phyloP scores from a whole-genome alignment of 2,329 filamentous ascomycete genomes.

The Colletotrichum aenigma region DNA sequence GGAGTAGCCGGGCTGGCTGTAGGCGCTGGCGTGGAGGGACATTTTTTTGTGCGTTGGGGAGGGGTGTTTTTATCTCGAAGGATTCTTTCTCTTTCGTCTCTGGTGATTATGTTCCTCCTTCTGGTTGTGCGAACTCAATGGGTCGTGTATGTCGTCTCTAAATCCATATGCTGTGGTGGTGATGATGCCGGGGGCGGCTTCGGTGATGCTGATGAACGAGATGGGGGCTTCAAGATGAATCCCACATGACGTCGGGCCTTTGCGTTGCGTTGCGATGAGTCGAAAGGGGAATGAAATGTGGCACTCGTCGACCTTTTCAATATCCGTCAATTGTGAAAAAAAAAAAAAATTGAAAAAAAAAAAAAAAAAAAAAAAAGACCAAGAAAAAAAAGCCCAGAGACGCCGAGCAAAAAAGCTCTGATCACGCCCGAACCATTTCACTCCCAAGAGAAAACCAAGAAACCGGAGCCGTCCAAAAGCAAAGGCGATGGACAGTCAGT shows the following conservation, averaged over 20 bases:
- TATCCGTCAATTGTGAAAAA: too few relatives aligned
- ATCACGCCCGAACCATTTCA: not conserved
- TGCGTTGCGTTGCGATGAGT: not conserved
- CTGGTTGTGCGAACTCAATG: not conserved
- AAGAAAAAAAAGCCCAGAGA: conserved; percentile 1
- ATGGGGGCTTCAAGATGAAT: not conserved
- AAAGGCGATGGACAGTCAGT: not conserved
- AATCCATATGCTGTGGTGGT: not conserved
- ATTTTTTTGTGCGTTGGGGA: not conserved
- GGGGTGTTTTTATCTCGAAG: not conserved
- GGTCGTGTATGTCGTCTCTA: not conserved
- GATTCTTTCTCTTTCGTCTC: not conserved
- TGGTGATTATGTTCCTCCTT: not conserved
- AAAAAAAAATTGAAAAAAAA: too few relatives aligned
- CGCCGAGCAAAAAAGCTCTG: conserved; percentile 7
- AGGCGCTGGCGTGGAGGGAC: conserved; percentile 12
- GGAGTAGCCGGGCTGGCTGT: conserved; percentile 11
- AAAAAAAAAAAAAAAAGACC: not conserved
- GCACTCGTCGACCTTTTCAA: not conserved
- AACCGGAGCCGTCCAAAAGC: not conserved
- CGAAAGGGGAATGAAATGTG: not conserved
- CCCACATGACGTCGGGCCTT: not conserved
- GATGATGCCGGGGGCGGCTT: not conserved
- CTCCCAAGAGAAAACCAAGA: conserved; percentile 8
- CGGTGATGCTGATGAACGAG: not conserved